These are phyloP conservation scores for Apiotrichum siamense DNA, from an alignment of 1,284 basidiomycete genomes.

Conservation along the genomic window DNA sequence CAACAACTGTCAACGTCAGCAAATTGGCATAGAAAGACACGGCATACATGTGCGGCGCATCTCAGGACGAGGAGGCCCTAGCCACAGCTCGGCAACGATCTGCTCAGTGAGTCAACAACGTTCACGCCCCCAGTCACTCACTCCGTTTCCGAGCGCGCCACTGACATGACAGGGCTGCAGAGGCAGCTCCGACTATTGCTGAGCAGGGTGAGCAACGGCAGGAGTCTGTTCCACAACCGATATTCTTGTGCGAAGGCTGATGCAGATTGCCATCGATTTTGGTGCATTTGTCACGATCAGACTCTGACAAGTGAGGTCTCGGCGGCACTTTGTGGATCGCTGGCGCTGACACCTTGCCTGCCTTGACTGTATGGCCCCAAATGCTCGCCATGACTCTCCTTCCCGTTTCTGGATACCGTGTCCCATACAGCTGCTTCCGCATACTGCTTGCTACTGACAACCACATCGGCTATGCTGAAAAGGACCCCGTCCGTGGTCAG, in stretches of 20 bases:
- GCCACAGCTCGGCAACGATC: background rate
- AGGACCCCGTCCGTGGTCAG: slow-evolving; percentile 88
- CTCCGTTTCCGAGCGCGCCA: too few species aligned
- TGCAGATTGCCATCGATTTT: background rate
- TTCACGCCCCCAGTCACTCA: too few species aligned
- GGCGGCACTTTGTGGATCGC: too few species aligned
- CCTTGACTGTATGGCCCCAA: too few species aligned
- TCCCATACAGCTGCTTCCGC: slow-evolving; percentile 56
- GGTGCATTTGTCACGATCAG: background rate
- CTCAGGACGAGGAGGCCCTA: background rate
- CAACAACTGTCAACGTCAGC: too few species aligned
- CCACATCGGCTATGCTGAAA: slow-evolving; percentile 90
- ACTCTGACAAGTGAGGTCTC: slow-evolving; percentile 5
- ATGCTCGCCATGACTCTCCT: too few species aligned
- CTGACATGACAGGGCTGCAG: slow-evolving; percentile 8
- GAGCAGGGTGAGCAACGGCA: slow-evolving; percentile 23
- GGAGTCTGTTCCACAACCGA: too few species aligned
- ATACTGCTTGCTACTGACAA: slow-evolving; percentile 91
- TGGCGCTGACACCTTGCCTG: background rate
- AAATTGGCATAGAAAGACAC: background rate
- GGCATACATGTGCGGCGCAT: background rate
- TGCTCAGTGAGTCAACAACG: too few species aligned
- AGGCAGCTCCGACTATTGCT: slow-evolving; percentile 30
- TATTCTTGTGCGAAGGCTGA: background rate
- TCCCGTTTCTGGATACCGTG: background rate